phyloP scores from a whole-genome alignment of 1,284 basidiomycete genomes.

The Mycena sp. region DNA sequence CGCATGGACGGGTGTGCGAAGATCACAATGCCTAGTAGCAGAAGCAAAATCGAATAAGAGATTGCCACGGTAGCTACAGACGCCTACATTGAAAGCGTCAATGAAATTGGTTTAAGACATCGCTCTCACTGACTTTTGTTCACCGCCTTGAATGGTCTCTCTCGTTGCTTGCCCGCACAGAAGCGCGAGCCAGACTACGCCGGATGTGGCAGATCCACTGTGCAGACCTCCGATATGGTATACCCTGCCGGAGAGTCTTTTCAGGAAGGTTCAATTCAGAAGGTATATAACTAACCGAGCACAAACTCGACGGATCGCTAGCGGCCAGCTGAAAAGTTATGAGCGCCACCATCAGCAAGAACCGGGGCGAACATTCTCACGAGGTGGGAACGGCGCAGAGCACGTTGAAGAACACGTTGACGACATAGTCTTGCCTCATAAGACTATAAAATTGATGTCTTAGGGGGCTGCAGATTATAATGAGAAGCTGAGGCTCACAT shows the following conservation, averaged over 20 bases:
- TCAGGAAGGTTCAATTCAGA: background rate
- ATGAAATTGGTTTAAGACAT: background rate
- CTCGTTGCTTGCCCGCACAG: slow-evolving; percentile 64
- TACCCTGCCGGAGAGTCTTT: slow-evolving; percentile 38
- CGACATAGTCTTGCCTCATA: slow-evolving; percentile 71
- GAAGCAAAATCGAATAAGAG: slow-evolving; percentile 60
- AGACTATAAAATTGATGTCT: slow-evolving; percentile 34
- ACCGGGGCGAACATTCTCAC: slow-evolving; percentile 42
- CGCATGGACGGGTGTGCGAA: slow-evolving; percentile 63
- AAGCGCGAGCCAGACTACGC: slow-evolving; percentile 60
- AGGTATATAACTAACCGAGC: slow-evolving; percentile 43
- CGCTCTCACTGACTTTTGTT: slow-evolving; percentile 25
- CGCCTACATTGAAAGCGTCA: slow-evolving; percentile 35
- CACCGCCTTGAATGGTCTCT: slow-evolving; percentile 51
- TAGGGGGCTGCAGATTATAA: background rate
- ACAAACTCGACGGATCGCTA: slow-evolving; percentile 59
- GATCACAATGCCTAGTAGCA: slow-evolving; percentile 58
- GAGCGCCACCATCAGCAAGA: slow-evolving; percentile 13
- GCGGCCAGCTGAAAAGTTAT: slow-evolving; percentile 55
- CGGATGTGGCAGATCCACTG: slow-evolving; percentile 64
- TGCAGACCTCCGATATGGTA: slow-evolving; percentile 69
- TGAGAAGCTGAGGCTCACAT: slow-evolving; percentile 37
- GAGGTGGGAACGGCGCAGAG: slow-evolving; percentile 59
- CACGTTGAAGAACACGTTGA: slow-evolving; percentile 64
- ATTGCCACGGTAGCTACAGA: slow-evolving; percentile 60